A percentile compares a stretch with the other conserved stretches of the same genome.
phyloP scores from a whole-genome alignment of 176 grass and related monocot genomes.

The Phoenix roebelenii region DNA sequence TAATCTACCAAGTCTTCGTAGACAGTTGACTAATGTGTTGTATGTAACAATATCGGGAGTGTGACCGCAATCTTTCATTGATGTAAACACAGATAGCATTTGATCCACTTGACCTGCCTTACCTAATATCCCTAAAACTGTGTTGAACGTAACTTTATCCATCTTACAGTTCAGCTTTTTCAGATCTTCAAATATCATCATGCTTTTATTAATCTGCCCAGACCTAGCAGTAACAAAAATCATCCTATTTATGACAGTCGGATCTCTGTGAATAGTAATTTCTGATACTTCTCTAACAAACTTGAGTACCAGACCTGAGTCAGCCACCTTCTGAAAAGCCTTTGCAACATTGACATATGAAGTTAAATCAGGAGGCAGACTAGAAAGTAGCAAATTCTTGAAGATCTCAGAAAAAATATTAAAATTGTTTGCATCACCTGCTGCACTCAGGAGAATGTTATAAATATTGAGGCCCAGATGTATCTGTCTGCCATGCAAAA shows the following conservation, averaged over 20 bases:
- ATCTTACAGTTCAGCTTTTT: constrained; percentile 39
- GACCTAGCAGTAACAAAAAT: constrained; percentile 42
- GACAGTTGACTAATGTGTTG: constrained; percentile 77
- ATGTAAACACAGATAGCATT: constrained; percentile 57
- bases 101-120: constrained; percentile 50
- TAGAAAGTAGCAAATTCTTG: constrained; percentile 67
- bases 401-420: constrained; percentile 55
- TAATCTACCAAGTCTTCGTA: constrained; percentile 53
- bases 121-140: constrained; percentile 58
- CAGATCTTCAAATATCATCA: constrained; percentile 62
- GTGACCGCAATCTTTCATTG: constrained; percentile 54
- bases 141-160: constrained; percentile 77
- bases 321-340: constrained; percentile 42
- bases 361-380: constrained; percentile 40
- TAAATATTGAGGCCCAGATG: constrained; percentile 33
- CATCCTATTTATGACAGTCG: constrained; percentile 62
- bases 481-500: constrained; percentile 27
- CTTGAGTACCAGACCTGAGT: constrained; percentile 31
- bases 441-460: constrained; percentile 33
- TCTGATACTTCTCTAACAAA: constrained; percentile 64
- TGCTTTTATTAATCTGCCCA: constrained; percentile 50
- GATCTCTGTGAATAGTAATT: constrained; percentile 41
- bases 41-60: constrained; percentile 71
- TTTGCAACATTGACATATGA: constrained; percentile 62
- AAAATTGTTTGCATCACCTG: constrained; percentile 42